Conservation (phyloP, 805 yeast genomes). For the Metschnikowia lochheadii region DNA sequence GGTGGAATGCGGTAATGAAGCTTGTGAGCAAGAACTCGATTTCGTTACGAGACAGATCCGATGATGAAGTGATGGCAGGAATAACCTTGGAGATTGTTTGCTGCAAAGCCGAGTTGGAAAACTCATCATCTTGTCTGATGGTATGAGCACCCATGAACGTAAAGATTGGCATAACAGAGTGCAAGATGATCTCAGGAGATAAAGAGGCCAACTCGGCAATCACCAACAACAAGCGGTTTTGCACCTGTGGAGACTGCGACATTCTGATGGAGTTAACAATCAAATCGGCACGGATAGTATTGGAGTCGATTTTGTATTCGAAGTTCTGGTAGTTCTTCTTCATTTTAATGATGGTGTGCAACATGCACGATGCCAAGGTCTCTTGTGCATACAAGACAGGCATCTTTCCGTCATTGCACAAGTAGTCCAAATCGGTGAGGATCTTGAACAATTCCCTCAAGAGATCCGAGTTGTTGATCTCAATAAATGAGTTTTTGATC, state of each 20-base stretch:
- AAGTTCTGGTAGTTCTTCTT: slow-evolving; percentile 27
- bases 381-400: slow-evolving; percentile 92
- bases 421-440: slow-evolving; percentile 71
- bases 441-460: slow-evolving; percentile 54
- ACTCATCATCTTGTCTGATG: slow-evolving; percentile 93
- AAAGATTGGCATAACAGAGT: slow-evolving; percentile 98
- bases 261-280: slow-evolving; percentile 87
- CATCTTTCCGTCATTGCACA: slow-evolving; percentile 86
- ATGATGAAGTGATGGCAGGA: slow-evolving; percentile 69
- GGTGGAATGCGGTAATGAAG: slow-evolving; percentile 91
- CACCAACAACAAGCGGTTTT: slow-evolving; percentile 78
- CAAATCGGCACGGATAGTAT: slow-evolving; percentile 79
- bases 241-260: slow-evolving; percentile 90
- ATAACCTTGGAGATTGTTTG: slow-evolving; percentile 86
- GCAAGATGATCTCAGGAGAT: slow-evolving; percentile 87
- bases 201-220: slow-evolving; percentile 83
- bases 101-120: slow-evolving; percentile 86
- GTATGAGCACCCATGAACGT: slow-evolving; percentile 99
- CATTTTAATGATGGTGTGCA: slow-evolving; percentile 57
- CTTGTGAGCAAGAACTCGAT: slow-evolving; percentile 81
- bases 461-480: slow-evolving; percentile 40
- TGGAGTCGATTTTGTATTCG: slow-evolving; percentile 48
- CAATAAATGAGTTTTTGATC: slow-evolving; percentile 30
- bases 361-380: slow-evolving; percentile 81
- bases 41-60: slow-evolving; percentile 48